Percentiles rank a stretch among this genome's conserved stretches.
Evolutionary conservation across 768 basidiomycete species (phyloP).

Genomic region (Obba rivulosa): DNA sequence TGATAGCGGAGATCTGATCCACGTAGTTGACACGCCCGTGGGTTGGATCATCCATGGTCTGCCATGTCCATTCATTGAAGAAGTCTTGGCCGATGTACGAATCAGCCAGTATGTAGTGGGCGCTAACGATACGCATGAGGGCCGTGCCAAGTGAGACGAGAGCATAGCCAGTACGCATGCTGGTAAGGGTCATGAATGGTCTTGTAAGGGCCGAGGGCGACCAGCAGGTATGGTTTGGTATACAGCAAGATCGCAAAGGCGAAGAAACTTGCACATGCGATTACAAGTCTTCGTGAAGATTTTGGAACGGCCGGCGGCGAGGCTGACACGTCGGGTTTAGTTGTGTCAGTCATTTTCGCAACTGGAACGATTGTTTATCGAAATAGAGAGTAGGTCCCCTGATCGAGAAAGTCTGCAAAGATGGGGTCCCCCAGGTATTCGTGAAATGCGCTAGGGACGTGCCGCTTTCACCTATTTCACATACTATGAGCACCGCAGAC

Average conservation of each 20-base stretch:
- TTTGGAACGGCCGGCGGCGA: neutral
- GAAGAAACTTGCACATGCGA: constrained; percentile 13
- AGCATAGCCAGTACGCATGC: constrained; percentile 29
- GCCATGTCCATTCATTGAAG: constrained; percentile 42
- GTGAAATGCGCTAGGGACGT: too few species aligned
- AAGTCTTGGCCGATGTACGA: constrained; percentile 36
- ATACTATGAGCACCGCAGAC: too few species aligned
- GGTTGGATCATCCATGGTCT: constrained; percentile 52
- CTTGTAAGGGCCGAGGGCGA: constrained; percentile 13
- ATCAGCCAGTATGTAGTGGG: constrained; percentile 17
- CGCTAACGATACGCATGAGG: constrained; percentile 16
- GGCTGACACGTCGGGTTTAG: constrained; percentile 8
- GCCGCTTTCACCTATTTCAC: too few species aligned
- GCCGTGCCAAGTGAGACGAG: constrained; percentile 11
- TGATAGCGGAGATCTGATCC: constrained; percentile 35
- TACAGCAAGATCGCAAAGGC: constrained; percentile 22
- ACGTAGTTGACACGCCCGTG: constrained; percentile 63
- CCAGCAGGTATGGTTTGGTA: constrained; percentile 13
- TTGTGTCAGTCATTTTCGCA: too few species aligned
- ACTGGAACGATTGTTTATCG: too few species aligned
- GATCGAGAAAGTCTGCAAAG: constrained; percentile 8
- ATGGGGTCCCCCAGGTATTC: constrained; percentile 2
- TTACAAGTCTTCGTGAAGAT: constrained; percentile 2
- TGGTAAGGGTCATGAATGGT: constrained; percentile 15
- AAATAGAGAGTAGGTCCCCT: neutral